phyloP scores from a whole-genome alignment of 495 filamentous ascomycete species.

The Lasiosphaeria ovina region DNA sequence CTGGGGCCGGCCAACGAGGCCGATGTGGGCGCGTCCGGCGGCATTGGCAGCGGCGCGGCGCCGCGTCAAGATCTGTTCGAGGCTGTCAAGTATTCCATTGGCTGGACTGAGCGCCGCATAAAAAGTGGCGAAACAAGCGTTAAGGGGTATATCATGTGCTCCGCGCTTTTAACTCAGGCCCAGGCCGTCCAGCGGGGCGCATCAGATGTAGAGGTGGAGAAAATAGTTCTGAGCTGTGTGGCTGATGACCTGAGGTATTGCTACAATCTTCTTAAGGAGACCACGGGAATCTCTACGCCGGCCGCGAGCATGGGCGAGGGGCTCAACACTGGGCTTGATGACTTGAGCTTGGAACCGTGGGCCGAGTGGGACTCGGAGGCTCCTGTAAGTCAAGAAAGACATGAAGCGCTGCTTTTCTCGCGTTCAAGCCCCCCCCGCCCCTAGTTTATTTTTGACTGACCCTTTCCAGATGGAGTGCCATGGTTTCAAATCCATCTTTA shows the following conservation, averaged over 20 bases:
- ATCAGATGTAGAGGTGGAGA: conserved; percentile 26
- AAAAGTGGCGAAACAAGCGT: conserved; percentile 56
- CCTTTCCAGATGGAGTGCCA: conserved; percentile 8
- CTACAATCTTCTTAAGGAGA: conserved; percentile 22
- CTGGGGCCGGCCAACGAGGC: conserved; percentile 22
- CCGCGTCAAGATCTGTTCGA: conserved; percentile 47
- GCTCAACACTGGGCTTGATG: conserved; percentile 11
- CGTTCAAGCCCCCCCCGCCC: neutral
- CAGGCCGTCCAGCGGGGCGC: conserved; percentile 37
- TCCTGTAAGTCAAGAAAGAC: conserved; percentile 18
- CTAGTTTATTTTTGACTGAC: neutral
- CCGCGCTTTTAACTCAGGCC: conserved; percentile 45
- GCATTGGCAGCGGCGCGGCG: conserved; percentile 29
- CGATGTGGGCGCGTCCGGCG: conserved; percentile 25
- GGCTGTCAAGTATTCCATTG: conserved; percentile 45
- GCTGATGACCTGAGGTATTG: conserved; percentile 25
- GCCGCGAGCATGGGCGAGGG: neutral
- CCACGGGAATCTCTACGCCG: neutral
- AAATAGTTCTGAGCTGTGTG: conserved; percentile 24
- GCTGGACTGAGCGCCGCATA: conserved; percentile 44
- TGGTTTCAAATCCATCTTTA: conserved; percentile 31
- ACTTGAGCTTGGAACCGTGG: neutral
- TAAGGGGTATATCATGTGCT: conserved; percentile 51
- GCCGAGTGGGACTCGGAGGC: conserved; percentile 18
- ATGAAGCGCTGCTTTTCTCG: neutral